These are phyloP conservation scores for Phlyctochytrium arcticum DNA, from an alignment of 192 early-diverging fungal genomes.

Conservation along the genomic window DNA sequence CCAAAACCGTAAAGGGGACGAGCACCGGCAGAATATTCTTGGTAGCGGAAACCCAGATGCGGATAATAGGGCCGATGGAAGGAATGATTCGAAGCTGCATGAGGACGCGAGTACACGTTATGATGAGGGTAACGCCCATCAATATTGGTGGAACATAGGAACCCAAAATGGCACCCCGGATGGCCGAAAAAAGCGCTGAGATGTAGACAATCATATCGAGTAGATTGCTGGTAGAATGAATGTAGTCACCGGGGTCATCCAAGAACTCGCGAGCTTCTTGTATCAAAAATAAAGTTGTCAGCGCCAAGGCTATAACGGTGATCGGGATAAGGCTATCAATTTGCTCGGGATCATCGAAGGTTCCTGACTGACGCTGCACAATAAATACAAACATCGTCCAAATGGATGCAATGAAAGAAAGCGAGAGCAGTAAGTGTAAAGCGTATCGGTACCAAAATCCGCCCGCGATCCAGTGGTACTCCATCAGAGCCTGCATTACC, in stretches of 20 bases:
- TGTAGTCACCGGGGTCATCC: slow-evolving; percentile 30
- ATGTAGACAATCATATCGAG: slow-evolving; percentile 34
- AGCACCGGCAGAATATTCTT: slow-evolving; percentile 39
- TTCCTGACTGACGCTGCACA: not conserved
- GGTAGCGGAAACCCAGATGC: slow-evolving; percentile 34
- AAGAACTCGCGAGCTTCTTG: slow-evolving; percentile 39
- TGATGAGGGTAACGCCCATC: slow-evolving; percentile 33
- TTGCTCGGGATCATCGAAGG: slow-evolving; percentile 4
- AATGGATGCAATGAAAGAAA: slow-evolving; percentile 13
- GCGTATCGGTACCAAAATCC: slow-evolving; percentile 40
- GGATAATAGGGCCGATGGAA: slow-evolving; percentile 37
- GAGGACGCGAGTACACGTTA: slow-evolving; percentile 29
- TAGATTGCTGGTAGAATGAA: slow-evolving; percentile 30
- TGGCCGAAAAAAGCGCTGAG: slow-evolving; percentile 24
- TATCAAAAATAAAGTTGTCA: slow-evolving; percentile 27
- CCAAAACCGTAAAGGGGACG: slow-evolving; percentile 34
- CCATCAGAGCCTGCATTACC: slow-evolving; percentile 40
- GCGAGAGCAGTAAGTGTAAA: slow-evolving; percentile 21
- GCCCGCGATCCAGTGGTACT: slow-evolving; percentile 40
- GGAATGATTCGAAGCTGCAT: slow-evolving; percentile 41
- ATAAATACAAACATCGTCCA: slow-evolving; percentile 15
- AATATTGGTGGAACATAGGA: slow-evolving; percentile 32
- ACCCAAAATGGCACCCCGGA: slow-evolving; percentile 17
- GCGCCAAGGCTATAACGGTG: slow-evolving; percentile 18
- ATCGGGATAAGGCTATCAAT: slow-evolving; percentile 1